Percentiles rank a stretch among this genome's conserved stretches.
These are phyloP conservation scores for Shiraia bambusicola DNA, from an alignment of 2,329 filamentous ascomycete genomes.

Conservation along the genomic window DNA sequence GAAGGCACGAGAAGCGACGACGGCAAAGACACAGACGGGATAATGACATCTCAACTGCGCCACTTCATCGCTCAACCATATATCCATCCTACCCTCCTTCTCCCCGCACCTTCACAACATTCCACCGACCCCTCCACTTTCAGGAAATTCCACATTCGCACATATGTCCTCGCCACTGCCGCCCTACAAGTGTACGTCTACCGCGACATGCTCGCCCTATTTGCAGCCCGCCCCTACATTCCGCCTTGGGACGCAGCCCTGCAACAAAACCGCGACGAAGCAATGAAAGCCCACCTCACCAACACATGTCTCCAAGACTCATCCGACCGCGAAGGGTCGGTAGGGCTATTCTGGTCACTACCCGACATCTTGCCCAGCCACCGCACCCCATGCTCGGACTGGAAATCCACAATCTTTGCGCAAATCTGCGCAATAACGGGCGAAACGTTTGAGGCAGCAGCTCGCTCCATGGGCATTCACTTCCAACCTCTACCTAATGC, in stretches of 20 bases:
- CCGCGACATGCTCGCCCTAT: constrained; percentile 87
- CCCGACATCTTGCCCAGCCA: constrained; percentile 35
- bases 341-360: constrained; percentile 74
- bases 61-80: constrained; percentile 97
- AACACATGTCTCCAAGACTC: constrained; percentile 87
- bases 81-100: constrained; percentile 81
- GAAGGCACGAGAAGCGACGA: constrained; percentile 41
- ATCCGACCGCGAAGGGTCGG: constrained; percentile 61
- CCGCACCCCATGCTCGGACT: constrained; percentile 21
- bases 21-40: constrained; percentile 51
- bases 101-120: constrained; percentile 47
- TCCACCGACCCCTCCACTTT: constrained; percentile 28
- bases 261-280: constrained; percentile 29
- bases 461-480: constrained; percentile 79
- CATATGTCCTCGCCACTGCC: constrained; percentile 82
- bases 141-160: constrained; percentile 92
- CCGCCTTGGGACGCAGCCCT: constrained; percentile 56
- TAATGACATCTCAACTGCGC: constrained; percentile 86
- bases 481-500: constrained; percentile 87
- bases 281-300: constrained; percentile 77
- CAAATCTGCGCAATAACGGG: constrained; percentile 75
- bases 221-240: constrained; percentile 73
- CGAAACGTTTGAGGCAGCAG: constrained; percentile 84
- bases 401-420: constrained; percentile 64
- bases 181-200: constrained; percentile 83